These are phyloP conservation scores for Beta vulgaris DNA, from an alignment of 148 eudicot genomes.

Conservation along the genomic window DNA sequence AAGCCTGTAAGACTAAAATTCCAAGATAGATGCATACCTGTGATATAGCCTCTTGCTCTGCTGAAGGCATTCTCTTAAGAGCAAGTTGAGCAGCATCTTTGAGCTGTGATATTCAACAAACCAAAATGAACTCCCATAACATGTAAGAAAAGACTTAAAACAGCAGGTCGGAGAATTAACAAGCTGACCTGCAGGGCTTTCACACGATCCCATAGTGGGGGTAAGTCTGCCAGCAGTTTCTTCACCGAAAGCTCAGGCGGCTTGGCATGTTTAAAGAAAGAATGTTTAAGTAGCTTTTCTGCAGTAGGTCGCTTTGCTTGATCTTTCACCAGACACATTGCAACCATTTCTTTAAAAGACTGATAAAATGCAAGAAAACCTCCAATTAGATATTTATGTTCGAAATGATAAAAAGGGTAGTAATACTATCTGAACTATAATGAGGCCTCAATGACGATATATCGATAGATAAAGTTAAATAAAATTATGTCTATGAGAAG, in stretches of 20 bases:
- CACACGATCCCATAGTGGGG: conserved; percentile 90
- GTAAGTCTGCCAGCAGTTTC: conserved; percentile 83
- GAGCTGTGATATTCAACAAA: conserved; percentile 40
- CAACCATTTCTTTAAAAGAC: conserved; percentile 98
- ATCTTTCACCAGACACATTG: conserved; percentile 99
- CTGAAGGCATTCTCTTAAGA: conserved; percentile 85
- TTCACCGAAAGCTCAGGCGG: conserved; percentile 86
- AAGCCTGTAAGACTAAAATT: not conserved
- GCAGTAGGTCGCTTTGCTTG: conserved; percentile 93
- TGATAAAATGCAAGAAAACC: conserved; percentile 36
- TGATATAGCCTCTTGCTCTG: conserved; percentile 95
- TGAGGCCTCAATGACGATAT: not conserved
- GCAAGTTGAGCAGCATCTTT: conserved; percentile 98
- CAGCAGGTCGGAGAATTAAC: conserved; percentile 3
- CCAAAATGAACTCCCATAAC: not conserved
- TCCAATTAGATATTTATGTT: conserved; percentile 22
- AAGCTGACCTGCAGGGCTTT: conserved; percentile 73
- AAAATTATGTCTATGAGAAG: not conserved
- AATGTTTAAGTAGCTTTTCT: conserved; percentile 87
- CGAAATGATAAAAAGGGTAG: not conserved
- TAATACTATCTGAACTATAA: not conserved
- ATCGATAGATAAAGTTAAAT: not conserved
- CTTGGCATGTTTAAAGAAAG: conserved; percentile 87
- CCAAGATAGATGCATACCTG: conserved; percentile 46
- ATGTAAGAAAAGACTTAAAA: conserved; percentile 17